Evolutionary conservation across 345 rosid species (phyloP).

Genomic region (Bruguiera sexangula): DNA sequence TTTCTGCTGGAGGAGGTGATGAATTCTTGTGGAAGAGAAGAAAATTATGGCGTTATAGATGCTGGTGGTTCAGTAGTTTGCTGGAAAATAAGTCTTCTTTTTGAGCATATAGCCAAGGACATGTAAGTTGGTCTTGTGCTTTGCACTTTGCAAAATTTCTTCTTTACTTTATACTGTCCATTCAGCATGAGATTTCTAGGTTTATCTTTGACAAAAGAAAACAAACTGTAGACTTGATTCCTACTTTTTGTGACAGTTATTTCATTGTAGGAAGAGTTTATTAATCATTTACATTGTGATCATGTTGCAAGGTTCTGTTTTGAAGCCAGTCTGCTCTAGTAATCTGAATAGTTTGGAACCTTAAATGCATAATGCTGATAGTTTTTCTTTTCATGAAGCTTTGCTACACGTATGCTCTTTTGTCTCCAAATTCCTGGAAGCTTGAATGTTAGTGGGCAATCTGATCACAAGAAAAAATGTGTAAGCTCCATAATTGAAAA

Average conservation of each 20-base stretch:
- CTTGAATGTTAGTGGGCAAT: no score
- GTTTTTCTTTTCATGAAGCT: background rate
- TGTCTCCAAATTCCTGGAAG: background rate
- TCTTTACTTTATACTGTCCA: background rate
- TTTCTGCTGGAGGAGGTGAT: conserved; percentile 83
- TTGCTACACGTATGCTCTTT: background rate
- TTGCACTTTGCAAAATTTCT: background rate
- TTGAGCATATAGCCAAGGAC: background rate
- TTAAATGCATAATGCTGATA: background rate
- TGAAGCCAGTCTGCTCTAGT: background rate
- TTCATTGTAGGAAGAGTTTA: background rate
- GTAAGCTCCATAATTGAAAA: no score
- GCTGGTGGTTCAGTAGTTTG: conserved; percentile 65
- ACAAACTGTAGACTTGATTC: background rate
- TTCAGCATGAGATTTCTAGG: background rate
- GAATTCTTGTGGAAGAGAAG: conserved; percentile 65
- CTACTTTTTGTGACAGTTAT: background rate
- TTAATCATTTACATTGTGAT: background rate
- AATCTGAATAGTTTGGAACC: background rate
- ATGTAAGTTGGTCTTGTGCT: background rate
- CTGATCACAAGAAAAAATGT: no score
- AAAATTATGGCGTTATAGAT: conserved; percentile 49
- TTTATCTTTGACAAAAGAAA: background rate
- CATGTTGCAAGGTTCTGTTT: background rate
- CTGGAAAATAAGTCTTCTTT: conserved; percentile 48